Evolutionary conservation across 2,329 filamentous ascomycete species (phyloP).

Genomic region (Cryphonectria carpinicola): DNA sequence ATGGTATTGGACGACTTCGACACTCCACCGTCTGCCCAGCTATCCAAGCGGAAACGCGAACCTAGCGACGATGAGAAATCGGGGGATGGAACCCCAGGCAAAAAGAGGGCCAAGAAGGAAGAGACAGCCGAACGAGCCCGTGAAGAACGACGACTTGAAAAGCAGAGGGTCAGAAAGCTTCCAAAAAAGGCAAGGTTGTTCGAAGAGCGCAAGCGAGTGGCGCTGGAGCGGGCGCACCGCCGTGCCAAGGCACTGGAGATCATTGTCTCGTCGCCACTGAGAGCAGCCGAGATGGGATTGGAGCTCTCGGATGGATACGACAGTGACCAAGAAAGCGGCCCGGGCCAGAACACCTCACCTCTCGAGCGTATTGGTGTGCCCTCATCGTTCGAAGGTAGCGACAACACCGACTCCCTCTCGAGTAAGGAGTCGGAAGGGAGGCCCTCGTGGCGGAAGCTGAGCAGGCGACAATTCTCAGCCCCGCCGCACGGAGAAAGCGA

Average conservation of each 20-base stretch:
- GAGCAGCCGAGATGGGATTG: conserved; percentile 4
- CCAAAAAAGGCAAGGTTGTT: not conserved
- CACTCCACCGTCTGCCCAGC: conserved; percentile 19
- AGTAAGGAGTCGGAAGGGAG: conserved; percentile 11
- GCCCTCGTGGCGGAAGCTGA: conserved; percentile 7
- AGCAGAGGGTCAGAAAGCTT: not conserved
- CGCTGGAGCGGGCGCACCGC: conserved; percentile 21
- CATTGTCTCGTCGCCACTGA: conserved; percentile 20
- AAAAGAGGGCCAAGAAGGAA: not conserved
- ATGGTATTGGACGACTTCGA: not conserved
- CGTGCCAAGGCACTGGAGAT: conserved; percentile 25
- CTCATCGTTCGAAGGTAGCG: not conserved
- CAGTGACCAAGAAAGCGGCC: conserved; percentile 1
- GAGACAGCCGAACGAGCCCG: not conserved
- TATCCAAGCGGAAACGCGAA: conserved; percentile 18
- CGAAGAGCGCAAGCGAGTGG: conserved; percentile 21
- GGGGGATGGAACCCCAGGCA: not conserved
- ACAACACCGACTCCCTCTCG: conserved; percentile 17
- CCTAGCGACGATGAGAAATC: conserved; percentile 3
- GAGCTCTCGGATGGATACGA: conserved; percentile 10
- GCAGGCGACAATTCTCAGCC: conserved; percentile 12
- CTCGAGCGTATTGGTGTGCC: not conserved
- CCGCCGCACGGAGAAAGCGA: not conserved
- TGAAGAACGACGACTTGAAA: not conserved
- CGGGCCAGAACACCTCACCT: not conserved